These are phyloP conservation scores for Komagataella kurtzmanii DNA, from an alignment of 805 yeast species.

Conservation along the genomic window DNA sequence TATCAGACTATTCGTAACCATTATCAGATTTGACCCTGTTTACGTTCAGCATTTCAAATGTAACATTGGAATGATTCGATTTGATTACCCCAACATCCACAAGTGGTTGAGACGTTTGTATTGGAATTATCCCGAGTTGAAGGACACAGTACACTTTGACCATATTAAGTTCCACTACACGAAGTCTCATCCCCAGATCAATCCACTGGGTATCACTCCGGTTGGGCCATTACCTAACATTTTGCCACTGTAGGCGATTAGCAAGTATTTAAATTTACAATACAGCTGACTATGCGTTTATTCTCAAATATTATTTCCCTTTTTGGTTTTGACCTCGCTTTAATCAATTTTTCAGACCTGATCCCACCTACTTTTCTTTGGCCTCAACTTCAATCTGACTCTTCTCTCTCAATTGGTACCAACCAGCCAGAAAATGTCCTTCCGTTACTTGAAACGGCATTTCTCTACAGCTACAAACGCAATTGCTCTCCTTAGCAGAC, in stretches of 20 bases:
- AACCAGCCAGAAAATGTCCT: neutral
- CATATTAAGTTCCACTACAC: slow-evolving; percentile 91
- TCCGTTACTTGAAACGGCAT: neutral
- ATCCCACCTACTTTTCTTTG: neutral
- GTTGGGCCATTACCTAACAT: slow-evolving; percentile 80
- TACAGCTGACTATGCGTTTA: no score
- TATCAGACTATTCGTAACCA: slow-evolving; percentile 74
- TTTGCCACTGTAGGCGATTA: slow-evolving; percentile 17
- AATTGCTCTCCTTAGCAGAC: neutral
- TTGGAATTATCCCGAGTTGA: slow-evolving; percentile 66
- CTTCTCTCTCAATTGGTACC: neutral
- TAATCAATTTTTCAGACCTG: slow-evolving; percentile 1
- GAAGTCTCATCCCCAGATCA: slow-evolving; percentile 66
- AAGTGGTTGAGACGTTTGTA: slow-evolving; percentile 74
- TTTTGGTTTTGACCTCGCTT: neutral
- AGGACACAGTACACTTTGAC: slow-evolving; percentile 69
- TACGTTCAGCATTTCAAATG: slow-evolving; percentile 95
- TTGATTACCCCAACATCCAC: slow-evolving; percentile 65
- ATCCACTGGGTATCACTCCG: slow-evolving; percentile 78
- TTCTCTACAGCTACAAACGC: neutral
- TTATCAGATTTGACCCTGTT: slow-evolving; percentile 83
- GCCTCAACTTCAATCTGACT: neutral
- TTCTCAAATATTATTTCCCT: neutral
- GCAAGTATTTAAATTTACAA: neutral
- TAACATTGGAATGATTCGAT: slow-evolving; percentile 69